These are phyloP conservation scores for Tylopilus felleus DNA, from an alignment of 768 basidiomycete genomes.

Conservation along the genomic window DNA sequence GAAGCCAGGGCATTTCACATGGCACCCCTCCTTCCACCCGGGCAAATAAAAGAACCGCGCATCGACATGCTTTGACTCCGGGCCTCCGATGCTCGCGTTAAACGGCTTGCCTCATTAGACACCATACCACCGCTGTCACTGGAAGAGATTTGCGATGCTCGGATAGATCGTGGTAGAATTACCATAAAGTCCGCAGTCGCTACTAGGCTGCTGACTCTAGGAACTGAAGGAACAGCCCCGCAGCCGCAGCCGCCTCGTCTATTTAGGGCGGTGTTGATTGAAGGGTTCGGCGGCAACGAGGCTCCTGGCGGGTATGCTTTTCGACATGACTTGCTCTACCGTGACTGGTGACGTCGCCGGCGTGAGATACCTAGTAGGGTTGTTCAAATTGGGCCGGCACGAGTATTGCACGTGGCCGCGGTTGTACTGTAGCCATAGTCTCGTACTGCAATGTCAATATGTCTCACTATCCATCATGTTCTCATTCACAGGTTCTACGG, in stretches of 20 bases:
- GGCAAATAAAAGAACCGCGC: background rate
- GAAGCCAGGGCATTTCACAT: background rate
- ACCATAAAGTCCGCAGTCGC: background rate
- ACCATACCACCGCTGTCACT: background rate
- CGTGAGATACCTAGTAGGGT: background rate
- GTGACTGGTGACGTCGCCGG: background rate
- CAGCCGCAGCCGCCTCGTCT: background rate
- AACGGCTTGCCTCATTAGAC: too few species aligned
- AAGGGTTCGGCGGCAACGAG: background rate
- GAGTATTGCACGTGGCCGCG: background rate
- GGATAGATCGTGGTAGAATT: background rate
- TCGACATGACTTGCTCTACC: background rate
- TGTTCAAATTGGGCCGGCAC: background rate
- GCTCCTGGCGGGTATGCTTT: background rate
- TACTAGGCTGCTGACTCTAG: background rate
- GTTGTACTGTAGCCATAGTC: background rate
- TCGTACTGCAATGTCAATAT: background rate
- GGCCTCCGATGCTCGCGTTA: background rate
- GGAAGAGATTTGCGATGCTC: background rate
- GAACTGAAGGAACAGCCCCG: background rate
- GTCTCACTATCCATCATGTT: conserved; percentile 14
- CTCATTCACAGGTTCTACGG: conserved; percentile 13
- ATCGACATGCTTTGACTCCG: background rate
- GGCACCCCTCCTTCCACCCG: background rate
- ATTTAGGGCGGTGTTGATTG: background rate